These are phyloP conservation scores for Atalantia buxifolia DNA, from an alignment of 345 rosid species.

Conservation along the genomic window DNA sequence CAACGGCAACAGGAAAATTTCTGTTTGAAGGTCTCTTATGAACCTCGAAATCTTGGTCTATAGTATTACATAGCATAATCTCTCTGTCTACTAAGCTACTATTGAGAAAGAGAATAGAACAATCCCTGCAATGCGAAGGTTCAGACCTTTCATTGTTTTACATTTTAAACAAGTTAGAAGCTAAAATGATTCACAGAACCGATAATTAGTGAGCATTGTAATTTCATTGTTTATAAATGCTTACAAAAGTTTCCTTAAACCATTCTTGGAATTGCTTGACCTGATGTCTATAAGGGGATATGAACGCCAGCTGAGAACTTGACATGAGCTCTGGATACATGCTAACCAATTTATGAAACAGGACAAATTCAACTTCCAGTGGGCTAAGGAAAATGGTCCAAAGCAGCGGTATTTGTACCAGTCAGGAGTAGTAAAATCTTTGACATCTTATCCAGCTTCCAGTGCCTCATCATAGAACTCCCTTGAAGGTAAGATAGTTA, in stretches of 20 bases:
- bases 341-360: slow-evolving; percentile 75
- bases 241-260: slow-evolving; percentile 60
- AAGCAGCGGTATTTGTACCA: slow-evolving; percentile 85
- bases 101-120: slow-evolving; percentile 19
- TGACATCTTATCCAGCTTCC: slow-evolving; percentile 74
- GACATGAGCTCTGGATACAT: slow-evolving; percentile 75
- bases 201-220: slow-evolving; percentile 19
- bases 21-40: background rate
- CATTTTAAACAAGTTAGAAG: background rate
- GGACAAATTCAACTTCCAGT: slow-evolving; percentile 80
- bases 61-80: slow-evolving; percentile 24
- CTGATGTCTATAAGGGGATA: slow-evolving; percentile 87
- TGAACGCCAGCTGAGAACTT: slow-evolving; percentile 83
- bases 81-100: slow-evolving; percentile 32
- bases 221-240: background rate
- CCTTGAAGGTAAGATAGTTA: slow-evolving; percentile 85
- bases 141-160: background rate
- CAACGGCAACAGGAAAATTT: slow-evolving; percentile 25
- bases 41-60: background rate
- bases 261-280: slow-evolving; percentile 79
- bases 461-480: slow-evolving; percentile 74
- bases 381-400: slow-evolving; percentile 89
- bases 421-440: slow-evolving; percentile 56
- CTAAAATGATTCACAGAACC: background rate
- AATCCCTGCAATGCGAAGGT: slow-evolving; percentile 15